A percentile compares a stretch with the other conserved stretches of the same genome.
Conservation (phyloP, 129 eudicot species). For the Flaveria bidentis region DNA sequence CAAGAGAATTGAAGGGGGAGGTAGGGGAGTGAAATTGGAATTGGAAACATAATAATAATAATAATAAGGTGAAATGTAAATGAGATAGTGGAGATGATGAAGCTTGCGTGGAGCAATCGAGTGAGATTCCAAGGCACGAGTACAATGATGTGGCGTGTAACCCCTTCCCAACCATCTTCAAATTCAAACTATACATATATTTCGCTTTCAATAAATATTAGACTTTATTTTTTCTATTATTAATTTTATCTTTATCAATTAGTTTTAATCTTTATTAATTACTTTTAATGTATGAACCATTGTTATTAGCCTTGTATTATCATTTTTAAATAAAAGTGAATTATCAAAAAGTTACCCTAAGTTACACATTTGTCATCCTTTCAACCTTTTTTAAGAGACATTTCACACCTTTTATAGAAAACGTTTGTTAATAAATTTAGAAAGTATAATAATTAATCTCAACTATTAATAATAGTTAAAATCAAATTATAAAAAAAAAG, state of each 20-base stretch:
- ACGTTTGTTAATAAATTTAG: too few relatives aligned
- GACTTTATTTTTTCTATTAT: background rate
- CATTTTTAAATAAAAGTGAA: too few relatives aligned
- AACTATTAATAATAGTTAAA: too few relatives aligned
- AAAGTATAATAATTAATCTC: too few relatives aligned
- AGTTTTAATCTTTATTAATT: background rate
- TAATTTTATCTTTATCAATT: background rate
- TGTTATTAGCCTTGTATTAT: background rate
- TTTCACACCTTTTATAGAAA: too few relatives aligned
- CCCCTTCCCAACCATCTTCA: constrained; percentile 8
- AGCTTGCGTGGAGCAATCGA: constrained; percentile 67
- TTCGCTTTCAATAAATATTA: background rate
- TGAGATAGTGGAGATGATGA: constrained; percentile 44
- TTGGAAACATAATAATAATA: constrained; percentile 36
- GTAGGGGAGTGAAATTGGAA: constrained; percentile 2
- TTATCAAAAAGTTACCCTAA: too few relatives aligned
- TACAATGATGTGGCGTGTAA: constrained; percentile 80
- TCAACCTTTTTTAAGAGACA: too few relatives aligned
- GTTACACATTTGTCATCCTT: too few relatives aligned
- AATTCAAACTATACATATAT: background rate
- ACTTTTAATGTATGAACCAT: background rate
- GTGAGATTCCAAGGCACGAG: constrained; percentile 64
- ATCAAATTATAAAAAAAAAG: too few relatives aligned
- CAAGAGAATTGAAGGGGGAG: background rate
- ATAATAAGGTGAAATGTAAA: constrained; percentile 35